These are phyloP conservation scores for Fusarium falciforme DNA, from an alignment of 2,329 filamentous ascomycete species.

Conservation along the genomic window DNA sequence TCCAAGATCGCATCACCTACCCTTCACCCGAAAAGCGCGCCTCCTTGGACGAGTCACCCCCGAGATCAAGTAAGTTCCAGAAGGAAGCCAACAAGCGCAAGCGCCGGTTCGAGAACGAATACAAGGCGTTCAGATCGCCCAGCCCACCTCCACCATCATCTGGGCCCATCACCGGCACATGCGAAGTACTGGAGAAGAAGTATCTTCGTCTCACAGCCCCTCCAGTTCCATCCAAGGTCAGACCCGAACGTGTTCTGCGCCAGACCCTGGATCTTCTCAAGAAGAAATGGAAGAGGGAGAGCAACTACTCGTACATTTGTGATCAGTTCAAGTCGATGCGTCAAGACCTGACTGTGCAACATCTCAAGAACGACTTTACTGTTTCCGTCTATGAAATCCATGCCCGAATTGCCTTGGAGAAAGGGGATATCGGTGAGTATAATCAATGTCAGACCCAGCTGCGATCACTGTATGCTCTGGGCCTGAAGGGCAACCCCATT, in stretches of 20 bases:
- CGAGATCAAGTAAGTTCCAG: constrained; percentile 86
- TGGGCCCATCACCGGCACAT: constrained; percentile 87
- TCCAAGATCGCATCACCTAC: constrained; percentile 83
- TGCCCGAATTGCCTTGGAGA: constrained; percentile 96
- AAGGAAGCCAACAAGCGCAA: constrained; percentile 91
- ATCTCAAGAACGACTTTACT: constrained; percentile 96
- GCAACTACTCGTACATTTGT: constrained; percentile 97
- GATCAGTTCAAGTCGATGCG: constrained; percentile 99
- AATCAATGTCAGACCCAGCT: constrained; percentile 99
- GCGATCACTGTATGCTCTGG: constrained; percentile 87
- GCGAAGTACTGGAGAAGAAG: constrained; percentile 86
- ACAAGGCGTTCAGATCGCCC: constrained; percentile 67
- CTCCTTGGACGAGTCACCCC: constrained; percentile 58
- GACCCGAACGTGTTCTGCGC: constrained; percentile 82
- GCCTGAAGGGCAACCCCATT: constrained; percentile 87
- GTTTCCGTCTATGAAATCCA: constrained; percentile 98
- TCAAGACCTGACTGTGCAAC: constrained; percentile 97
- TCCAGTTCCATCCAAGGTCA: constrained; percentile 88
- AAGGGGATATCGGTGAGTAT: constrained; percentile 99
- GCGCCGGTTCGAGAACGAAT: constrained; percentile 82
- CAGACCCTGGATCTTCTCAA: constrained; percentile 90
- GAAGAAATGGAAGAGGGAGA: constrained; percentile 92
- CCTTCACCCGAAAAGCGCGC: constrained; percentile 57
- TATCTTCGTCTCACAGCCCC: constrained; percentile 94
- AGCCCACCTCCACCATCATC: constrained; percentile 67